Evolutionary conservation across 805 yeast species (phyloP).

Genomic region (Wickerhamiella brachini): DNA sequence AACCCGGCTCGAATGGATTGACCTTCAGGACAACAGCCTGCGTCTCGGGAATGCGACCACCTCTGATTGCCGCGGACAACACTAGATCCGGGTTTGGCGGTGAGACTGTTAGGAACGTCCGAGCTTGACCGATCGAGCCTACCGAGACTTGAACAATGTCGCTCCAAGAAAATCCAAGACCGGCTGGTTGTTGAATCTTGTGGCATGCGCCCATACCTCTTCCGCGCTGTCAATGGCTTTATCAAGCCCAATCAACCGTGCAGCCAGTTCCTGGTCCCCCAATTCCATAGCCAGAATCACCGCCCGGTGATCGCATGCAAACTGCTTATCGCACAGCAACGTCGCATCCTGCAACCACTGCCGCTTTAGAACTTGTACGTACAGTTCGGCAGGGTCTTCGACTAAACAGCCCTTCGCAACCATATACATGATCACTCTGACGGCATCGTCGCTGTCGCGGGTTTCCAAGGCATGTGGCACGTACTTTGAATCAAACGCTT

Average conservation of each 20-base stretch:
- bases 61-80: too few relatives aligned
- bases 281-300: constrained; percentile 8
- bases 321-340: constrained; percentile 3
- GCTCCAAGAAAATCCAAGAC: not conserved
- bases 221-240: constrained; percentile 1
- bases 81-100: too few relatives aligned
- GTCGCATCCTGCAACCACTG: constrained; percentile 4
- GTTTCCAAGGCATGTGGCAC: constrained; percentile 67
- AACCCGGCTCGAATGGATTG: too few relatives aligned
- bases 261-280: constrained; percentile 3
- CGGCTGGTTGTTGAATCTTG: not conserved
- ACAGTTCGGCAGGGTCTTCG: constrained; percentile 9
- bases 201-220: not conserved
- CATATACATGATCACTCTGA: constrained; percentile 19
- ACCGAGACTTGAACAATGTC: not conserved
- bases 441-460: constrained; percentile 4
- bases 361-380: constrained; percentile 2
- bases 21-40: too few relatives aligned
- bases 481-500: constrained; percentile 67
- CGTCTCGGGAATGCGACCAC: too few relatives aligned
- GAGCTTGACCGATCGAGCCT: too few relatives aligned
- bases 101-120: too few relatives aligned
- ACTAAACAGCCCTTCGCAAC: constrained; percentile 11
- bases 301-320: constrained; percentile 4
- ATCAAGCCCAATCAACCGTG: constrained; percentile 4